Evolutionary conservation across 768 basidiomycete species (phyloP).

Genomic region (Trametes elegans): DNA sequence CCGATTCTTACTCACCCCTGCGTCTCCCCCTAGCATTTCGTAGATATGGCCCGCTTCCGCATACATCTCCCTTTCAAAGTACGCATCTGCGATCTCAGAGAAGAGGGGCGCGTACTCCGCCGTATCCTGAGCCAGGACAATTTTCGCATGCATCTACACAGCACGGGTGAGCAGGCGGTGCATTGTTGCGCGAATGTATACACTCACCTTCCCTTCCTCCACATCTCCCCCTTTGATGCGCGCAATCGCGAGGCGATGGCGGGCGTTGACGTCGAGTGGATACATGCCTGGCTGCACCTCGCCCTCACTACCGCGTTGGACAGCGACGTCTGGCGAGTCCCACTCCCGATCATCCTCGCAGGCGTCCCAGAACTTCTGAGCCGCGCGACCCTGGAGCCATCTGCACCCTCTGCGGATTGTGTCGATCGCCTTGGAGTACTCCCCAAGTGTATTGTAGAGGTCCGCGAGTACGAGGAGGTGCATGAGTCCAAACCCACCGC

Average conservation of each 20-base stretch:
- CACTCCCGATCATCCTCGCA: slow-evolving; percentile 90
- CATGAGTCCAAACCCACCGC: slow-evolving; percentile 50
- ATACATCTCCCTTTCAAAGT: slow-evolving; percentile 73
- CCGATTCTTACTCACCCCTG: slow-evolving; percentile 57
- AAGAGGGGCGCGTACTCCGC: slow-evolving; percentile 78
- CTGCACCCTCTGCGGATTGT: slow-evolving; percentile 74
- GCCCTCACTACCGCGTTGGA: slow-evolving; percentile 30
- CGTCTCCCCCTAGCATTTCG: slow-evolving; percentile 70
- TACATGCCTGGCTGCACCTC: slow-evolving; percentile 57
- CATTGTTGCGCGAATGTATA: background rate
- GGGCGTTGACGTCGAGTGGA: slow-evolving; percentile 69
- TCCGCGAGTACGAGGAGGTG: slow-evolving; percentile 87
- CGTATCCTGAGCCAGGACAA: slow-evolving; percentile 70
- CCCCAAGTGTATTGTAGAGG: slow-evolving; percentile 68
- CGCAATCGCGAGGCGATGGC: slow-evolving; percentile 81
- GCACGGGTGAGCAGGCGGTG: background rate
- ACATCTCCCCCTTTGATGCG: slow-evolving; percentile 77
- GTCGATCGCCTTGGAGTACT: slow-evolving; percentile 64
- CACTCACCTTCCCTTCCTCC: slow-evolving; percentile 78
- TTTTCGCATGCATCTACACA: slow-evolving; percentile 68
- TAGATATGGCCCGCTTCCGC: slow-evolving; percentile 80
- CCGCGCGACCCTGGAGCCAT: slow-evolving; percentile 85
- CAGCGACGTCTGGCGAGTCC: slow-evolving; percentile 46
- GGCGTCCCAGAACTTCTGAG: slow-evolving; percentile 76
- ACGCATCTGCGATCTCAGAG: slow-evolving; percentile 82